Percentiles rank a stretch among this genome's conserved stretches.
Conservation (phyloP, 139 green algal species). For the Chlorella sp. region DNA sequence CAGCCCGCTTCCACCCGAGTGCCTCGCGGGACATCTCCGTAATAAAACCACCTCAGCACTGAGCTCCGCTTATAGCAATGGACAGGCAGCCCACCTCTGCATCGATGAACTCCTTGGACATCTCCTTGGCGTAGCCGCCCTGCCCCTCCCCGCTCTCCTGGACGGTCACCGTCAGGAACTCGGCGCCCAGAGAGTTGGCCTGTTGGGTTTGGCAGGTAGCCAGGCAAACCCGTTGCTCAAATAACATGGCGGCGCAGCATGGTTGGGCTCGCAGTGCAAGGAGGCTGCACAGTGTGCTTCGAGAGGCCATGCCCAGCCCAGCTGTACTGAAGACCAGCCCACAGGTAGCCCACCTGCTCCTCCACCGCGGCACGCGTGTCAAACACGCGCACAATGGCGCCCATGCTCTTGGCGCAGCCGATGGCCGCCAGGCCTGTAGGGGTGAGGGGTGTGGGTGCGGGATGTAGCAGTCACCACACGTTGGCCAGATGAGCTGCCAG, state of each 20-base stretch:
- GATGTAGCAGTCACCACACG: constrained; percentile 45
- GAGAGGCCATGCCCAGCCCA: no score
- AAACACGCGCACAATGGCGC: constrained; percentile 86
- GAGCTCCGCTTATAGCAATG: no score
- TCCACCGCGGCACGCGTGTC: constrained; percentile 78
- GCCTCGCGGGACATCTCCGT: no score
- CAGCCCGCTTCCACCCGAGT: no score
- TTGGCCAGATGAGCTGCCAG: background rate
- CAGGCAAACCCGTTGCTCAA: no score
- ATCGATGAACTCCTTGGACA: constrained; percentile 84
- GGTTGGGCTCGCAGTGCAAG: no score
- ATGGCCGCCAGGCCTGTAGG: constrained; percentile 71
- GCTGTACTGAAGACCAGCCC: no score
- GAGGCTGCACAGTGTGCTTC: no score
- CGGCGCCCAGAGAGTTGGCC: constrained; percentile 83
- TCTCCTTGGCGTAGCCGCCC: constrained; percentile 90
- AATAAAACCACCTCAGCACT: no score
- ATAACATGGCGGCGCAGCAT: no score
- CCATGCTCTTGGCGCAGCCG: constrained; percentile 76
- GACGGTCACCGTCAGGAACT: constrained; percentile 88
- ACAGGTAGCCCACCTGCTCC: constrained; percentile 60
- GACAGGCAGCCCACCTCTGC: constrained; percentile 81
- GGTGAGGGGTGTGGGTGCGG: constrained; percentile 11
- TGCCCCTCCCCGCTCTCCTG: constrained; percentile 80
- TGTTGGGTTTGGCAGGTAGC: constrained; percentile 19